Conservation (phyloP, 2,329 filamentous ascomycete genomes). For the Alternaria angustiovoidea region DNA sequence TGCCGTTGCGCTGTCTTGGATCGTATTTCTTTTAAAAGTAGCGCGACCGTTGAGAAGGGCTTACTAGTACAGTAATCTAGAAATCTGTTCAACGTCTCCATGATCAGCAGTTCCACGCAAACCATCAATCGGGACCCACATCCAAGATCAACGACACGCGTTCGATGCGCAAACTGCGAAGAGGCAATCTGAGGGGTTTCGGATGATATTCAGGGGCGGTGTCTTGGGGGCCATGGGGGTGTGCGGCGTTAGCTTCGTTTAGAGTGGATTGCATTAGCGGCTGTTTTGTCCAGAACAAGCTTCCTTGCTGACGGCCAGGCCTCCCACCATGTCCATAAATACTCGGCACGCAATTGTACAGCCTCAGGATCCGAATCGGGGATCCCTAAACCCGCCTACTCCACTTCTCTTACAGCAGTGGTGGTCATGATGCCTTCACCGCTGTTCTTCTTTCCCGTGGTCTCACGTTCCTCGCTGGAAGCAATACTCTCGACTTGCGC, state of each 20-base stretch:
- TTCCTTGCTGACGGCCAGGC: neutral
- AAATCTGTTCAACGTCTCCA: neutral
- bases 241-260: neutral
- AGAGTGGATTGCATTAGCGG: constrained; percentile 11
- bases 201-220: constrained; percentile 5
- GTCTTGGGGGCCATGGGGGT: neutral
- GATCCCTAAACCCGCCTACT: constrained; percentile 1
- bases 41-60: neutral
- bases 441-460: constrained; percentile 26
- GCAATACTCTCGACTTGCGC: constrained; percentile 23
- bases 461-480: constrained; percentile 23
- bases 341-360: neutral
- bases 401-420: constrained; percentile 25
- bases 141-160: constrained; percentile 13
- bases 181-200: neutral
- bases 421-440: constrained; percentile 22
- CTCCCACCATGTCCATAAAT: constrained; percentile 7
- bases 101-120: constrained; percentile 5
- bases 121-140: constrained; percentile 8
- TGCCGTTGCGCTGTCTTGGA: neutral
- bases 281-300: constrained; percentile 10
- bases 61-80: neutral
- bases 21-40: neutral
- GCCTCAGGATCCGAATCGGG: neutral
- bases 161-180: constrained; percentile 5